Base-by-base conservation (phyloP, 2,329 filamentous ascomycete species). In the Fusarium sp. region DNA sequence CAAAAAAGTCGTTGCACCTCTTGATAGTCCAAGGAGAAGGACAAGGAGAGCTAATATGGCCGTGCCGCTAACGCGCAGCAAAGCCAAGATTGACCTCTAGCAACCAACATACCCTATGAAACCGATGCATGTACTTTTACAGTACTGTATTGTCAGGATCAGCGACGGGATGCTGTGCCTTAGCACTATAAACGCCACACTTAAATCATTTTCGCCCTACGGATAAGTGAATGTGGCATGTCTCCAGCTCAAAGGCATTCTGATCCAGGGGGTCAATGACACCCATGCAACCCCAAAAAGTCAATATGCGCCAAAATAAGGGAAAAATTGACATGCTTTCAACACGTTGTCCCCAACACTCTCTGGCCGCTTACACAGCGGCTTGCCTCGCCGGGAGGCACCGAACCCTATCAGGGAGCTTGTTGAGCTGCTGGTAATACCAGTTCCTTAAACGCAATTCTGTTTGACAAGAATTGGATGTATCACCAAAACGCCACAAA, bases 171-270 rank as follows among this genome's bases (percentile, higher is more conserved):
- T 49, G 30, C 33, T 20, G 46, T 54, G 38, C 46, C 50, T 67
- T 62, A 48, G 42, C 54, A 61, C 53, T 60, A 30, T 61, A 27
- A 60, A 72, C 70, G 73, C 73, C 73, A 75, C 73, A 75, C 73
- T 70, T 72, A 72, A 60, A 45, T 56, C 33, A 33, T 57, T 62
- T 70, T 70, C 30, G 38, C 30, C 46, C 60, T 66, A 50, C 38
- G n/a, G 38, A 13, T 17, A 48, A 44, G n/a, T 26, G 18, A 49
- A 49, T 12, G 35, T 49, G 53, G 23, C 38, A 30, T 37, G 41
- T 48, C 41, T 56, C 41, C 40, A 56, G 57, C 32, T 45, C 42
- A 48, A 20, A 49, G 41, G 38, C 44, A 58, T 59, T 46, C 23
- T 41, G 38, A 63, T 60, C 60, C 52, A 60, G 55, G 54, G 56